Evolutionary conservation across 2,329 filamentous ascomycete species (phyloP), one percentile per base, ranked within the genome.

Genomic region (Ambrosiella xylebori): DNA sequence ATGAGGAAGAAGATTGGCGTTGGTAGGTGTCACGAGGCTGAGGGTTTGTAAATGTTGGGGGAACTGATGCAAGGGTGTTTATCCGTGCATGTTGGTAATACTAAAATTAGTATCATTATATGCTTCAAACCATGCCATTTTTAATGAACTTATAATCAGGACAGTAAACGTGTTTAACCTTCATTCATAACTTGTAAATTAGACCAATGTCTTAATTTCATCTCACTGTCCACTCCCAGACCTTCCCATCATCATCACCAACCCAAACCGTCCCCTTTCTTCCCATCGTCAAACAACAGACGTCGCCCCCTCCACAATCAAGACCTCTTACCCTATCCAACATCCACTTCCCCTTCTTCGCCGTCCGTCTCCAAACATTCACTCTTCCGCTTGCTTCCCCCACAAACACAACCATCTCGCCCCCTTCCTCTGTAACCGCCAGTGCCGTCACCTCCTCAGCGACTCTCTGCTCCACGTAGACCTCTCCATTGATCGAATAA

Each of bases 191-290:
- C 6, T 4, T 38, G 3, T 11, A 39, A 41, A 38, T 54, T 13
- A 12, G n/a, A 44, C 38, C 40, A 27, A 27, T 45, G 37, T 41
- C 50, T 36, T 52, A 3, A 17, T 41, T 56, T 38, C 45, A 55
- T 17, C 93, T 87, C 7, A 36, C 19, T 8, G 51, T 54, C 59
- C 59, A 60, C 15, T 60, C 59, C 59, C 59, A 60, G 70, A 98
- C 91, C 74, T 84, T 78, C 37, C 93, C 93, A 62, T 89, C 85
- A 63, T 97, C 93, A 71, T 97, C 93, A 2, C 91, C 93, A 0
- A 90, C 95, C 70, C 96, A 97, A 8, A 97, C 82, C 61, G 84
- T 78, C 62, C 85, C 83, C 57, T 87, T 81, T 77, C 90, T 86
- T 2, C 91, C 86, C 59, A 13, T 17, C 12, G 86, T 76, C 56